A percentile compares a stretch with the other conserved stretches of the same genome.
Conservation (phyloP, 352 stramenopile species). For the Plasmopara muralis region DNA sequence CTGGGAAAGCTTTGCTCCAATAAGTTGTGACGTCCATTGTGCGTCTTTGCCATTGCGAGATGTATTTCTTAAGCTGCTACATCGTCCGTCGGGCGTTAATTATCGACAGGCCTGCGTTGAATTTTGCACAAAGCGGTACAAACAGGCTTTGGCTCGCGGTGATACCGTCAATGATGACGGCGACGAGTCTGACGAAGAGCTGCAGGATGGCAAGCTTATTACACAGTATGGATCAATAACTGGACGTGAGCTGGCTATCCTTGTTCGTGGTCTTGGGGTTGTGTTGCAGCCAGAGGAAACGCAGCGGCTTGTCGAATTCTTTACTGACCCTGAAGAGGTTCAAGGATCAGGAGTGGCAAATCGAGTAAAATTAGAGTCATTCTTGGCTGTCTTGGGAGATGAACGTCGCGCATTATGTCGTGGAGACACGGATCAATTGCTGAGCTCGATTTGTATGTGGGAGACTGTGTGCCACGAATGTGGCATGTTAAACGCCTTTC, state of each 20-base stretch:
- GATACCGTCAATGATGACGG: constrained; percentile 49
- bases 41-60: constrained; percentile 81
- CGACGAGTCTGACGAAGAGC: constrained; percentile 53
- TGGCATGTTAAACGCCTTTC: constrained; percentile 87
- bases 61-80: constrained; percentile 88
- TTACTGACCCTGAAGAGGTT: constrained; percentile 53
- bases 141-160: constrained; percentile 40
- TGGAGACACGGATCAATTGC: constrained; percentile 65
- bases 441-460: constrained; percentile 87
- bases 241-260: constrained; percentile 41
- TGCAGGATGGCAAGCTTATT: constrained; percentile 61
- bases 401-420: constrained; percentile 51
- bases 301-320: constrained; percentile 80
- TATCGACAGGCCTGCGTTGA: constrained; percentile 77
- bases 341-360: constrained; percentile 24
- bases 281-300: constrained; percentile 74
- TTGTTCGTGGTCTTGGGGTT: constrained; percentile 70
- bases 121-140: constrained; percentile 55
- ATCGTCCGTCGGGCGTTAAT: constrained; percentile 74
- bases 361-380: constrained; percentile 44
- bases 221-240: constrained; percentile 43
- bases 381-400: constrained; percentile 79
- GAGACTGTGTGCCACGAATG: constrained; percentile 88
- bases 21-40: constrained; percentile 86
- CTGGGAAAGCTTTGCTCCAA: constrained; percentile 82